Conservation (phyloP, 2,329 filamentous ascomycete species). For the Phialemonium atrogriseum region DNA sequence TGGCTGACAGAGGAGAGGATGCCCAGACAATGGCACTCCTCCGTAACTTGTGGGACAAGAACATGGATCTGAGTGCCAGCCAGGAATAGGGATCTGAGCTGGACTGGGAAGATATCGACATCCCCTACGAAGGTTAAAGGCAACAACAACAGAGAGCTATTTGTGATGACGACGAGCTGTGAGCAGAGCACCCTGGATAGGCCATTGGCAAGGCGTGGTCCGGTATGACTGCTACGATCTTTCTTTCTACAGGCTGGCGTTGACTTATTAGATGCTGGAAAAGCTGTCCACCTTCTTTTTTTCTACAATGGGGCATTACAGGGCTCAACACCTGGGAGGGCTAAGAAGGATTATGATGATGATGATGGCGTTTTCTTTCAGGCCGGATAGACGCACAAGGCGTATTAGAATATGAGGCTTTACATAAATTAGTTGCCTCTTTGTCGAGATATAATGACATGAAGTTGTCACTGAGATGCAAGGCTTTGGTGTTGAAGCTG, state of each 20-base stretch:
- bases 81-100: conserved; percentile 29
- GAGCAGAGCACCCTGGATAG: background rate
- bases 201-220: background rate
- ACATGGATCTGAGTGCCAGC: conserved; percentile 47
- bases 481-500: too few relatives aligned
- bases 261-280: background rate
- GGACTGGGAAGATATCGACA: background rate
- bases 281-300: background rate
- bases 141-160: background rate
- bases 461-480: too few relatives aligned
- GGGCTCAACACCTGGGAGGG: too few relatives aligned
- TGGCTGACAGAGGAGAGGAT: conserved; percentile 40
- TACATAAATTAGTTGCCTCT: too few relatives aligned
- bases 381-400: too few relatives aligned
- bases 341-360: too few relatives aligned
- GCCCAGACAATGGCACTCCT: conserved; percentile 43
- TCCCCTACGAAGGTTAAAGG: background rate
- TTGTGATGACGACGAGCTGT: background rate
- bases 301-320: background rate
- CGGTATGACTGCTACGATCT: background rate
- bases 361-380: too few relatives aligned
- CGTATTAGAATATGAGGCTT: too few relatives aligned
- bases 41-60: conserved; percentile 55
- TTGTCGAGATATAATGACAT: too few relatives aligned
- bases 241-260: background rate